These are phyloP conservation scores for Monosporascus sp. DNA, from an alignment of 2,329 filamentous ascomycete genomes.

Conservation along the genomic window DNA sequence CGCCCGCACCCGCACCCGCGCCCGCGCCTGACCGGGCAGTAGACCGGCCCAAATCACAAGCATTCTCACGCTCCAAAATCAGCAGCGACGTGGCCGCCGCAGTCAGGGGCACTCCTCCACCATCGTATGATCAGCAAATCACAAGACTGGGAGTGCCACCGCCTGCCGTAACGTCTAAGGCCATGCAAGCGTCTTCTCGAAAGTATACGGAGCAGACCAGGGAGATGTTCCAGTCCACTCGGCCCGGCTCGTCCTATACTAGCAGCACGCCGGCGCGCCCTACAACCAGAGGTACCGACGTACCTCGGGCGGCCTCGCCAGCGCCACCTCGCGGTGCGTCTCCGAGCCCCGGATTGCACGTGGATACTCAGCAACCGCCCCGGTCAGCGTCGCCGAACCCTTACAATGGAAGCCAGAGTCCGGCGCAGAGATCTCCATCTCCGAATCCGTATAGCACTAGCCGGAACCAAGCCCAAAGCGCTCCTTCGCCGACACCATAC, in stretches of 20 bases:
- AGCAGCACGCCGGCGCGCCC: conserved; percentile 44
- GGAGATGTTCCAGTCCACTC: conserved; percentile 60
- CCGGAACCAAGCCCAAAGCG: conserved; percentile 11
- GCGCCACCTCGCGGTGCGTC: conserved; percentile 59
- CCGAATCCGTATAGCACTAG: conserved; percentile 51
- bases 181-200: conserved; percentile 93
- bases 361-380: conserved; percentile 35
- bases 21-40: conserved; percentile 42
- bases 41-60: conserved; percentile 30
- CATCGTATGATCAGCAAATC: conserved; percentile 75
- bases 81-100: conserved; percentile 46
- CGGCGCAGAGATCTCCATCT: conserved; percentile 34
- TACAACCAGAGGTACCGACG: conserved; percentile 53
- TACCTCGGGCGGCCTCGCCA: conserved; percentile 61
- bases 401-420: neutral
- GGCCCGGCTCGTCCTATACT: conserved; percentile 32
- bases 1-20: too few species aligned
- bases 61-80: conserved; percentile 36
- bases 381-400: conserved; percentile 10
- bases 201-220: conserved; percentile 81
- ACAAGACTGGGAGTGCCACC: conserved; percentile 82
- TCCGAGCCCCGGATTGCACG: conserved; percentile 53
- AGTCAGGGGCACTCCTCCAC: conserved; percentile 73
- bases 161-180: conserved; percentile 84
- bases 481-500: too few species aligned